Evolutionary conservation across 345 rosid species (phyloP), one percentile per base, ranked within the genome.

Genomic region (Eucalyptus pauciflora): DNA sequence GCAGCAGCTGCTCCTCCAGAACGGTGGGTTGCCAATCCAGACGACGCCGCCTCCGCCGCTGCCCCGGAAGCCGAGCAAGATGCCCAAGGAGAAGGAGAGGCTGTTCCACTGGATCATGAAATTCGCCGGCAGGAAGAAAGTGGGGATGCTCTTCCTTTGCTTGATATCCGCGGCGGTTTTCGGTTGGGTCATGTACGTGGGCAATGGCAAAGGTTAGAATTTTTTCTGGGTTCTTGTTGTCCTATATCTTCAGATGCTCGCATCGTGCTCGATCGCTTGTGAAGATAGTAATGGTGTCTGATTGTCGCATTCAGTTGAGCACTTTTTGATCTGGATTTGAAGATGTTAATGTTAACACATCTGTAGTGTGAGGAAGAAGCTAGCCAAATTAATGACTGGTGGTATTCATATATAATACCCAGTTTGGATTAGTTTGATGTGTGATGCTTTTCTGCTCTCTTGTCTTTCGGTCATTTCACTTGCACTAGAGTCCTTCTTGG

Each of bases 131-230:
- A 96, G 99, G 79, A 98, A 95, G 94, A 97, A 96, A 91, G 95
- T 98, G 12, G 99, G 99, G 89, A 98, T 96, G 99, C 89, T 96
- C 91, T 93, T 98, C 50, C 97, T 98, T 88, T 96, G 96, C 90
- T 58, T 93, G 52, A 93, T 97, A 92, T 97, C 99, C 14, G 97
- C 98, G 25, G 95, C 95, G 8, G 98, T 96, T 93, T 96, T 97
- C 90, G 80, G 94, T 85, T 95, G 98, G 93, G 98, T 96, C 52
- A 91, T 98, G 87, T 97, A 94, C 88, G 94, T 96, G 69, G 99
- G 98, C 33, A 98, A 97, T 79, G 98, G 97, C 41, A 98, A 97
- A 97, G 99, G 99, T 96, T 50, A 60, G 95, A 58, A 58, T 90
- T 81, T 27, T 48, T 41, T 83, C 20, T 91, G 50, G 85, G 85